Evolutionary conservation across 805 yeast genomes (phyloP).

Genomic region (Pichia membranifaciens): DNA sequence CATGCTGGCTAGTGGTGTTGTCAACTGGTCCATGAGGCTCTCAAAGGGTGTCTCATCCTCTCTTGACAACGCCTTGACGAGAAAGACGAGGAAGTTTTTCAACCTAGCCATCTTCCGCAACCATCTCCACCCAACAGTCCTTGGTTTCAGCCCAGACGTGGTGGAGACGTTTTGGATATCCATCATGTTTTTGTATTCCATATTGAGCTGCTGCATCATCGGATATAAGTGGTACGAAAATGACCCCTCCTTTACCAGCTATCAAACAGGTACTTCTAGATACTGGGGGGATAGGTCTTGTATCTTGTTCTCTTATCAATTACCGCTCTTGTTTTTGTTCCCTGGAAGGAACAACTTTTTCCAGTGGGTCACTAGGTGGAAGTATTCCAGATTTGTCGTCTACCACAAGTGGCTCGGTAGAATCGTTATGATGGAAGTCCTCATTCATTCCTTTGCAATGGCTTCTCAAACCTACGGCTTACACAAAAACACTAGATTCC

Average conservation of each 20-base stretch:
- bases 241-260: constrained; percentile 20
- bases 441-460: constrained; percentile 39
- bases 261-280: constrained; percentile 24
- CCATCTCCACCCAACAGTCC: constrained; percentile 16
- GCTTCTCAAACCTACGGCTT: constrained; percentile 20
- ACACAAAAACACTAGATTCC: constrained; percentile 24
- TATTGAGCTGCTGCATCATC: constrained; percentile 18
- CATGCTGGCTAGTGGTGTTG: constrained; percentile 35
- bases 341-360: constrained; percentile 61
- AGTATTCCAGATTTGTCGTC: constrained; percentile 45
- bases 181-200: constrained; percentile 30
- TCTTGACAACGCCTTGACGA: constrained; percentile 25
- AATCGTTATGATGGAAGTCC: constrained; percentile 33
- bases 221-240: constrained; percentile 21
- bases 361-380: constrained; percentile 56
- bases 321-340: constrained; percentile 50
- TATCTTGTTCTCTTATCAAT: constrained; percentile 38
- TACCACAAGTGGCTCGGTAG: constrained; percentile 57
- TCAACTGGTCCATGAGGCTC: constrained; percentile 36
- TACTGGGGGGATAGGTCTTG: constrained; percentile 49
- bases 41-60: constrained; percentile 33
- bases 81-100: constrained; percentile 24
- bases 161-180: constrained; percentile 41
- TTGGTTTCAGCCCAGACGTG: constrained; percentile 45
- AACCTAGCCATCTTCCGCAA: constrained; percentile 23